phyloP scores from a whole-genome alignment of 1,284 basidiomycete genomes.

The Cutaneotrichosporon sp. region DNA sequence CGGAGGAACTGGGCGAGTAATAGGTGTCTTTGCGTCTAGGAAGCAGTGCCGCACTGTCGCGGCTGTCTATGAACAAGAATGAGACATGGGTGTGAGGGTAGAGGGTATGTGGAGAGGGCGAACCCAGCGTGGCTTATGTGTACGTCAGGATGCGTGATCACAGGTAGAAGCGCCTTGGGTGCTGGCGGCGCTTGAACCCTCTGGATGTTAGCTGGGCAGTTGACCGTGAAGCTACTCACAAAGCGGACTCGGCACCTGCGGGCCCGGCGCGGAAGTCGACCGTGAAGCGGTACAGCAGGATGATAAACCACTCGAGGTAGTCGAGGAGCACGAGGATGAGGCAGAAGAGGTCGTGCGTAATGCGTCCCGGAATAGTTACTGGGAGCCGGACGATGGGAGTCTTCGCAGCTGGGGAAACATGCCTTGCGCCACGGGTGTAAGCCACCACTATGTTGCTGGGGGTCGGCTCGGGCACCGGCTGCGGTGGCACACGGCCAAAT shows the following conservation, averaged over 20 bases:
- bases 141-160: neutral
- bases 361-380: constrained; percentile 30
- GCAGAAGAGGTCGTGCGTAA: constrained; percentile 38
- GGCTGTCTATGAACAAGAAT: neutral
- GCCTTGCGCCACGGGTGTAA: neutral
- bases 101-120: neutral
- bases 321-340: constrained; percentile 32
- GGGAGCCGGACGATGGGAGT: constrained; percentile 16
- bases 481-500: neutral
- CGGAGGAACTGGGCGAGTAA: neutral
- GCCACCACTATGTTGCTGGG: neutral
- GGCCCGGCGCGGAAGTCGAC: constrained; percentile 36
- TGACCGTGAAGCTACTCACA: neutral
- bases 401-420: neutral
- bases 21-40: neutral
- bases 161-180: constrained; percentile 21
- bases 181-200: constrained; percentile 15
- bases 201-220: neutral
- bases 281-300: constrained; percentile 33
- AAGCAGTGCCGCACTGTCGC: neutral
- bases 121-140: neutral
- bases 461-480: neutral
- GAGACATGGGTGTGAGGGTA: neutral
- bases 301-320: constrained; percentile 35
- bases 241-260: constrained; percentile 2